Percentiles rank a stretch among this genome's conserved stretches.
Evolutionary conservation across 805 yeast species (phyloP).

Genomic region (Cephaloascus fragrans): DNA sequence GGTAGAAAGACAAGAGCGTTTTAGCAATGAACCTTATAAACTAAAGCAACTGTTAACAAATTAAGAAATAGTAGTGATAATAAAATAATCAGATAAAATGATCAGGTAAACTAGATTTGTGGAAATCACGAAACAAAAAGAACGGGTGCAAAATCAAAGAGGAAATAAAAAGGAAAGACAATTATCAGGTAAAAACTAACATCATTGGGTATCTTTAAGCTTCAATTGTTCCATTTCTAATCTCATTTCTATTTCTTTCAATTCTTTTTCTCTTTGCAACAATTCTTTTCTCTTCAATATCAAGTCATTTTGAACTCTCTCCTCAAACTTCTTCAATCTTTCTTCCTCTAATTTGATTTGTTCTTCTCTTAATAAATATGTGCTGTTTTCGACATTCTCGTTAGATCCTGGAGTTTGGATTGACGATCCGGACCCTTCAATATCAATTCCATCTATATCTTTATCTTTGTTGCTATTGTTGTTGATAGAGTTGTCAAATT

Average conservation of each 20-base stretch:
- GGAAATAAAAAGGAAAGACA: too few species aligned
- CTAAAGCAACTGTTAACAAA: too few species aligned
- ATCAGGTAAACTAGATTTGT: too few species aligned
- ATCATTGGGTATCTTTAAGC: too few species aligned
- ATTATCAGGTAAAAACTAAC: too few species aligned
- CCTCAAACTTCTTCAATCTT: constrained; percentile 76
- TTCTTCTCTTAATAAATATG: constrained; percentile 63
- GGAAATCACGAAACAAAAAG: too few species aligned
- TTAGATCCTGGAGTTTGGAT: background rate
- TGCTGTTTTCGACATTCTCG: constrained; percentile 11
- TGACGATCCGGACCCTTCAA: constrained; percentile 3
- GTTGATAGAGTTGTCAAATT: constrained; percentile 23
- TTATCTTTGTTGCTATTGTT: background rate
- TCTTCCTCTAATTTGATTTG: constrained; percentile 86
- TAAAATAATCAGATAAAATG: too few species aligned
- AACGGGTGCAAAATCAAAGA: too few species aligned
- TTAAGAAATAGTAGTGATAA: too few species aligned
- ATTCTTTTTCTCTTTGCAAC: constrained; percentile 74
- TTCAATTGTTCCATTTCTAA: constrained; percentile 47
- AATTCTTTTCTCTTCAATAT: constrained; percentile 74
- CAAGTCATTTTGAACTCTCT: constrained; percentile 81
- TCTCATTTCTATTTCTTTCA: constrained; percentile 70
- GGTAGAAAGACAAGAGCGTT: too few species aligned
- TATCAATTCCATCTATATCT: constrained; percentile 1
- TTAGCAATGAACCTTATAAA: too few species aligned